Conservation (phyloP, 805 yeast genomes). For the Priceomyces medius region DNA sequence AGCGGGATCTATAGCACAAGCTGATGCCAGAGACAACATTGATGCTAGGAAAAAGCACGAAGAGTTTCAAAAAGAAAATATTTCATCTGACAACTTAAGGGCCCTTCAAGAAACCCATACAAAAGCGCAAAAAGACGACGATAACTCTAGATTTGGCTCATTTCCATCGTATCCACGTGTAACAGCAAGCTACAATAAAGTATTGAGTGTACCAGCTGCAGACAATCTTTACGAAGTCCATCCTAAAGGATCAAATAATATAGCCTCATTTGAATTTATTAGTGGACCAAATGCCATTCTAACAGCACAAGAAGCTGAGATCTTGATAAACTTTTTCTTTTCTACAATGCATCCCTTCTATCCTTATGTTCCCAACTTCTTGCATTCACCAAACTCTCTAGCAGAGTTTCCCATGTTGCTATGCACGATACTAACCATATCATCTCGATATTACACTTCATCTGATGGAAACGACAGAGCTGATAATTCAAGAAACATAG, state of each 20-base stretch:
- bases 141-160: neutral
- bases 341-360: conserved; percentile 83
- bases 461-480: conserved; percentile 32
- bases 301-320: conserved; percentile 60
- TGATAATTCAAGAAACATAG: conserved; percentile 49
- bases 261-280: conserved; percentile 65
- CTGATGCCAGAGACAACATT: conserved; percentile 62
- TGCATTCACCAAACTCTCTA: conserved; percentile 63
- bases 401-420: conserved; percentile 79
- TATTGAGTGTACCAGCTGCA: conserved; percentile 39
- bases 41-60: conserved; percentile 51
- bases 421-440: conserved; percentile 76
- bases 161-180: neutral
- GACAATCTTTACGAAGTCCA: conserved; percentile 41
- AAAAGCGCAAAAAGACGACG: neutral
- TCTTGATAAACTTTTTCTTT: conserved; percentile 61
- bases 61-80: conserved; percentile 36
- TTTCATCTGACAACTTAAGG: neutral
- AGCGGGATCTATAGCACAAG: conserved; percentile 72
- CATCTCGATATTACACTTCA: conserved; percentile 72
- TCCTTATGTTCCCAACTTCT: conserved; percentile 77
- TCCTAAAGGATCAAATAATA: conserved; percentile 45
- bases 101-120: neutral
- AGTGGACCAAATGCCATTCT: conserved; percentile 55
- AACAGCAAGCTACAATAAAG: neutral